A percentile compares a stretch with the other conserved stretches of the same genome.
Evolutionary conservation across 148 eudicot genomes (phyloP).

Genomic region (Heliosperma pusillum): DNA sequence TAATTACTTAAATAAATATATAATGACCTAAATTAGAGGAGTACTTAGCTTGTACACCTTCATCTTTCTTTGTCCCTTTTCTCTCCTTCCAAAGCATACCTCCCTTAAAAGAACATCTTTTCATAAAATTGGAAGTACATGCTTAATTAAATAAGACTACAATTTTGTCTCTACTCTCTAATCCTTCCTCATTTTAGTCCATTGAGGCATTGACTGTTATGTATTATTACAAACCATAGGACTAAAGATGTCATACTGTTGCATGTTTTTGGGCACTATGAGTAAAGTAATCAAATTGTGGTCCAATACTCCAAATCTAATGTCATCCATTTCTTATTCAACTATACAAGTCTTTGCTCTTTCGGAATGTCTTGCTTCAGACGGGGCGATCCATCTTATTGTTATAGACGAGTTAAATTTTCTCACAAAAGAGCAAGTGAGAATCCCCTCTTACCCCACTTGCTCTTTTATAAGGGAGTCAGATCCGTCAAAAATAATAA

Average conservation of each 20-base stretch:
- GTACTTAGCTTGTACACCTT: conserved; percentile 1
- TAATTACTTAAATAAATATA: too few relatives aligned
- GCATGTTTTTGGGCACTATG: conserved; percentile 19
- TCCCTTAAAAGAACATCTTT: conserved; percentile 17
- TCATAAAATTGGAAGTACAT: conserved; percentile 17
- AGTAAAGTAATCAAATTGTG: conserved; percentile 6
- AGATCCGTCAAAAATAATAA: too few relatives aligned
- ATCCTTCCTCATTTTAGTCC: neutral
- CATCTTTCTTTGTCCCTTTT: conserved; percentile 28
- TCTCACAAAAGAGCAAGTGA: too few relatives aligned
- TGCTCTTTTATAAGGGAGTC: too few relatives aligned
- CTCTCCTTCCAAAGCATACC: neutral
- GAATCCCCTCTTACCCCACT: too few relatives aligned
- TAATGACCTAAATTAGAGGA: too few relatives aligned
- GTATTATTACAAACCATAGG: conserved; percentile 12
- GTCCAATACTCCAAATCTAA: conserved; percentile 19
- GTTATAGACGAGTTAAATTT: too few relatives aligned
- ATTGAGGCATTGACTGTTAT: conserved; percentile 16
- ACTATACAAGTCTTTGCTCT: too few relatives aligned
- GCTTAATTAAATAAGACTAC: conserved; percentile 7
- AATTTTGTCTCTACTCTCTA: conserved; percentile 25
- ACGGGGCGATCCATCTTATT: too few relatives aligned
- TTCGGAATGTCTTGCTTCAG: too few relatives aligned
- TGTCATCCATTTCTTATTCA: neutral
- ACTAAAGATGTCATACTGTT: conserved; percentile 16